These are phyloP conservation scores for Thermomucor indicae-seudaticae DNA, from an alignment of 371 early-diverging fungal species.

Conservation along the genomic window DNA sequence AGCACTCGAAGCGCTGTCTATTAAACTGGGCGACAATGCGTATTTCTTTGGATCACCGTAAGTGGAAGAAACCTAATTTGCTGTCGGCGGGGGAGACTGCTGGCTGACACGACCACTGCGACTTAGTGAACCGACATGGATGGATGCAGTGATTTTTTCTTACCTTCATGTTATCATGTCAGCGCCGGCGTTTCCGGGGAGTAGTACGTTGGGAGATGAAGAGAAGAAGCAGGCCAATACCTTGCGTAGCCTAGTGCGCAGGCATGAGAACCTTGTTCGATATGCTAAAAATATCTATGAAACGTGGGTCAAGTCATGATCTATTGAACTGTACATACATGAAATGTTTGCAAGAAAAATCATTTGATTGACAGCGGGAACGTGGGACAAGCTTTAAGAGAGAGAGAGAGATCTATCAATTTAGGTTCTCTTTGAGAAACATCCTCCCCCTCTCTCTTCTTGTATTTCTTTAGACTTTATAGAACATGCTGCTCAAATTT, in stretches of 20 bases:
- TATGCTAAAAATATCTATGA: constrained; percentile 43
- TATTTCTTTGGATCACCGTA: constrained; percentile 58
- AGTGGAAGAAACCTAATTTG: background rate
- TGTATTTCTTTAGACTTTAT: too few relatives aligned
- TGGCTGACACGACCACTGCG: background rate
- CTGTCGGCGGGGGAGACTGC: background rate
- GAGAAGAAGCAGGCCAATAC: constrained; percentile 36
- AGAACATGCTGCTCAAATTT: too few relatives aligned
- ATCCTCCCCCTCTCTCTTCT: too few relatives aligned
- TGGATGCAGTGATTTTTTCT: constrained; percentile 60
- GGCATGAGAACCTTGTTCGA: constrained; percentile 52
- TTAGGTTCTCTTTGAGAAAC: too few relatives aligned
- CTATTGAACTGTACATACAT: too few relatives aligned
- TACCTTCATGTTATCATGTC: constrained; percentile 55
- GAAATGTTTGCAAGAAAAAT: too few relatives aligned
- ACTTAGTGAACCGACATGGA: constrained; percentile 45
- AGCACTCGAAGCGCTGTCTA: constrained; percentile 53
- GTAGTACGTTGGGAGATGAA: constrained; percentile 23
- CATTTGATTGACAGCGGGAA: too few relatives aligned
- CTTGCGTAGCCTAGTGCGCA: constrained; percentile 42
- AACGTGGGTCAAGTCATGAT: constrained; percentile 21
- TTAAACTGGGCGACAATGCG: constrained; percentile 42
- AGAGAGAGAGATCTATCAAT: too few relatives aligned
- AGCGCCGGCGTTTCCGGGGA: constrained; percentile 22
- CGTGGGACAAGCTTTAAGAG: too few relatives aligned